These are phyloP conservation scores for Zasmidium angulare DNA, from an alignment of 2,329 filamentous ascomycete genomes.

Conservation along the genomic window DNA sequence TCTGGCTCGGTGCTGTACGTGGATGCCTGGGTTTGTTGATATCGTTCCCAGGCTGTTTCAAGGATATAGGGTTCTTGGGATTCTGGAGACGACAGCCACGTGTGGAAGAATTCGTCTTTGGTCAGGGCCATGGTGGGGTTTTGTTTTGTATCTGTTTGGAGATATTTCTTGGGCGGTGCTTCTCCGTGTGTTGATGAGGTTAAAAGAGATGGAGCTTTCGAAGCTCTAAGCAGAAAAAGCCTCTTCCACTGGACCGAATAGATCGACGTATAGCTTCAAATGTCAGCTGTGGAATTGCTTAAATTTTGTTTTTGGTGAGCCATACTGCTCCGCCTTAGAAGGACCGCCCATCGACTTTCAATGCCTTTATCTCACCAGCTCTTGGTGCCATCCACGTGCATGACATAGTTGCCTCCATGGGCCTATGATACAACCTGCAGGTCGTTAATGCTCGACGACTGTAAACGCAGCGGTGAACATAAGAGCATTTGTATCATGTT, in stretches of 20 bases:
- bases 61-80: not conserved
- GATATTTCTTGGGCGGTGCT: not conserved
- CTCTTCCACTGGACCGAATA: not conserved
- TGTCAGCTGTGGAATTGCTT: no score
- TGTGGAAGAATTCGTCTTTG: constrained; percentile 4
- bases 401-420: no score
- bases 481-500: no score
- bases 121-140: not conserved
- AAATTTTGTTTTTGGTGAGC: no score
- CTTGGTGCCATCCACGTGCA: no score
- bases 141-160: not conserved
- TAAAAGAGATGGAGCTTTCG: not conserved
- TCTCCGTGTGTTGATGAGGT: not conserved
- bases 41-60: not conserved
- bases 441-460: no score
- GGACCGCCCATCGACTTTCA: no score
- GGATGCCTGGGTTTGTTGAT: not conserved
- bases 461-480: no score
- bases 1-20: not conserved
- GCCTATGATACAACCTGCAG: no score
- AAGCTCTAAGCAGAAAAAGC: not conserved
- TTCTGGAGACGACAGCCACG: not conserved
- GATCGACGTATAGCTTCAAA: no score
- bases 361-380: no score
- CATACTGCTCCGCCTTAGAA: no score